Base-by-base conservation (phyloP, 1,139 yeast genomes). In the Lodderomyces pseudojiufengensis region DNA sequence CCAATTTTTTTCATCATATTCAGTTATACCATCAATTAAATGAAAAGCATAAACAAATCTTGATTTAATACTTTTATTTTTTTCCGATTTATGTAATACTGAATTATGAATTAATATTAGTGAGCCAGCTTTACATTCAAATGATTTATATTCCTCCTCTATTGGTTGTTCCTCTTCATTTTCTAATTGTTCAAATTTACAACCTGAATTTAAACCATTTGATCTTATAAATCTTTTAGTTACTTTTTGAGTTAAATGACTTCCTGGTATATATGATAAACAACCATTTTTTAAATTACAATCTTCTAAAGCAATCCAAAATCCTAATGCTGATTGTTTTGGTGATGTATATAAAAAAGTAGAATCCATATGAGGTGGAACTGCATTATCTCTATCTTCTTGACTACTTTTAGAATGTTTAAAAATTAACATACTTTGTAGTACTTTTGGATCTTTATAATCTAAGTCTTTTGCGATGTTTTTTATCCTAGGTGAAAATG, bases 41-140 rank as follows among this genome's bases (percentile, higher is more conserved):
- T 84, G 95, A 59, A 84, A 84, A 0, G 94, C 84, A 56, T 84
- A 84, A 1, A 90, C 94, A 49, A 69, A 84, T 42, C 95, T 63
- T 6, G 87, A 79, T 40, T 66, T 67, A 2, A 51, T 46, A 8
- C 84, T 76, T 2, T 53, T 41, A 54, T 84, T 84, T 40, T 65
- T 64, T 46, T 78, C 84, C 3, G 88, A 80, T 52, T 83, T 79
- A 54, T 84, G 95, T 26, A 84, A 57, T 2, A 84, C 85, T 1
- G 79, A 68, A 50, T 84, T 81, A 51, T 84, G 79, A 39, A 84
- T 84, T 43, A 84, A 61, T 1, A 84, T 78, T 43, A 84, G 59
- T 1, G 84, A 71, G 0, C 92, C 92, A 1, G 86, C 87, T 28
- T 80, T 77, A 46, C 92, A 84, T 39, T 75, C 78, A 1, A 83